Base-by-base conservation (phyloP, 1,284 basidiomycete genomes). In the Ganoderma boninense region DNA sequence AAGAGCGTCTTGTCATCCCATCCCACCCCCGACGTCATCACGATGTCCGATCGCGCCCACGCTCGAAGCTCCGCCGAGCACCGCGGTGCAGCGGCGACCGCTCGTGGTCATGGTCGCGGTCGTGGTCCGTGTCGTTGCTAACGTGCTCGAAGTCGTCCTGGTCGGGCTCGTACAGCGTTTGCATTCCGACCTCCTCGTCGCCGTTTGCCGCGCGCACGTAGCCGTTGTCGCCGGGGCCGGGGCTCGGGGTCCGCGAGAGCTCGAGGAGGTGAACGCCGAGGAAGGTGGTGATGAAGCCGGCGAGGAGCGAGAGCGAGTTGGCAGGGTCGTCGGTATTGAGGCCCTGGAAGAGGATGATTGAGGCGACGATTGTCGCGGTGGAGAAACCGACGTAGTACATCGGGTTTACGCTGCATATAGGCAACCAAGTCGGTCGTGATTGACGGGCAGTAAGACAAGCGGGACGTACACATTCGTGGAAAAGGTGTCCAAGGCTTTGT, bases 371-470 rank as follows among this genome's bases (percentile, higher is more conserved):
- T 38, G 97, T 99, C 14, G 94, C 94, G 1, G 96, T 95, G n/a
- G 97, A 97, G 85, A 99, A 99, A 81, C 95, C 94, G 81, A 99
- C 97, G 79, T 97, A 99, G 84, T 99, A 99, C 86, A 98, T 95
- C 0, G 98, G 97, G 80, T 99, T 99, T 69, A 99, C 97, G 57
- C 95, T 96, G 79, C n/a, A 38, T 23, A 38, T 2, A n/a, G 35
- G 40, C 38, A 38, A 2, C 38, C 7, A 38, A 8, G 38, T 38
- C 38, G 10, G 10, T 38, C 38, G 38, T 1, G 38, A 8, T 7
- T 38, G 7, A 10, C 7, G 38, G 38, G 1, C 26, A 23, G 16
- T 1, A 38, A 4, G 18, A 26, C 7, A 20, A 44, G 5, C 2
- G 6, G n/a, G 10, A 29, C 96, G 76, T 87, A 97, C 95, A 99